Base-by-base conservation (phyloP, 2,329 filamentous ascomycete genomes). In the Aureobasidium sp. region DNA sequence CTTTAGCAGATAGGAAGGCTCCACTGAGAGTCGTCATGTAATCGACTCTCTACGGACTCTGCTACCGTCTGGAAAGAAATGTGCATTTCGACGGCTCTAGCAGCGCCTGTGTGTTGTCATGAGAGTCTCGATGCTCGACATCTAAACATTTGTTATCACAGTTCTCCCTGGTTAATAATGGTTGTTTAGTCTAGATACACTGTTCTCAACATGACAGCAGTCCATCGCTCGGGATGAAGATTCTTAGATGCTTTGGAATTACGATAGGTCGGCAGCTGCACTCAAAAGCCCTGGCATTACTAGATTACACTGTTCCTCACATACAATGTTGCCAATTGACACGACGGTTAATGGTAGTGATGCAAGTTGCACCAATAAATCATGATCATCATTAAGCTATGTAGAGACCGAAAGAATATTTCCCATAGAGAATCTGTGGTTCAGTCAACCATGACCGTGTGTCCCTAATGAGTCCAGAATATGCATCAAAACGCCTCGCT, bases 401-500 rank as follows among this genome's bases (percentile, higher is more conserved):
- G 25, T 54, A 21, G 13, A n/a, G 50, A 41, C 50, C 10, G 7
- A 54, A 32, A 32, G 7, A 42, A 42, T 32, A 36, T 21, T 30
- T 25, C 5, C 10, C 27, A 6, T 44, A 21, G n/a, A 57, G 9
- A 7, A n/a, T 58, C 30, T 58, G 54, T 58, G 54, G 29, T 48
- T 42, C 25, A 11, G 42, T 15, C 42, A n/a, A 47, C 30, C 54
- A 48, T 39, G 32, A n/a, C 30, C 29, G 30, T 45, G 13, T 36
- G 30, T 8, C 16, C 29, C 37, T 7, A 21, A 30, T 13, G 27
- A 42, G 15, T 32, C 9, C 30, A 42, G 29, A 41, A 57, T 47
- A 30, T 37, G 34, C 54, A 47, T 44, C 41, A 36, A n/a, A 61
- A 61, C 59, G 41, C 59, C 59, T 47, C 36, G 59, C 59, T 55